phyloP scores from a whole-genome alignment of 2,329 filamentous ascomycete genomes.

The Pseudocercospora macadamiae region DNA sequence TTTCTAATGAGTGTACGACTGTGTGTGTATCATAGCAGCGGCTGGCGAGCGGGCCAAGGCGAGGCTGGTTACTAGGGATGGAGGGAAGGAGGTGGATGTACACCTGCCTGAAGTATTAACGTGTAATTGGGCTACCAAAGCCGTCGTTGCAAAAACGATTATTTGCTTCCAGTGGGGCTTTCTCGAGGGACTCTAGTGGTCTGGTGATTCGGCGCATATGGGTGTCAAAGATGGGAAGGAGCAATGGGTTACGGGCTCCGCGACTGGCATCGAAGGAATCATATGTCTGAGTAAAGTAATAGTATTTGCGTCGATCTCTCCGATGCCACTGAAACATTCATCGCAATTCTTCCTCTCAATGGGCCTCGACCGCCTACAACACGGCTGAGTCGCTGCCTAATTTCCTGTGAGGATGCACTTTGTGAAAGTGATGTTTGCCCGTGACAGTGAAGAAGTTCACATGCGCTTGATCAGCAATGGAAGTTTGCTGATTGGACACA shows the following conservation, averaged over 20 bases:
- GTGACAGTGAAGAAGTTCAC: neutral
- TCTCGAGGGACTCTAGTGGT: neutral
- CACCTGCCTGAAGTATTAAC: neutral
- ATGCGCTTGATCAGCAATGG: neutral
- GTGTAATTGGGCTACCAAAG: constrained; percentile 6
- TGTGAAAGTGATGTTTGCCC: neutral
- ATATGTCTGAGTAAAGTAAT: constrained; percentile 8
- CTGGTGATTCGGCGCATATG: constrained; percentile 8
- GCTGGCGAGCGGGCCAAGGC: constrained; percentile 5
- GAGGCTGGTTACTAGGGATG: neutral
- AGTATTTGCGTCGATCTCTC: constrained; percentile 1
- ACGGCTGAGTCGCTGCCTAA: no score
- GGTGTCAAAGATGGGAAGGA: neutral
- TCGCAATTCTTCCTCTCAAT: no score
- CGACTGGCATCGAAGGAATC: constrained; percentile 7
- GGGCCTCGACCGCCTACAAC: no score
- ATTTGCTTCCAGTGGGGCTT: neutral
- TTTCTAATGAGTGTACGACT: constrained; percentile 24
- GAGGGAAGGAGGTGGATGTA: neutral
- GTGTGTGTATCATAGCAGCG: constrained; percentile 24
- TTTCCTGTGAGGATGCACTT: neutral
- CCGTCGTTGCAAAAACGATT: constrained; percentile 3
- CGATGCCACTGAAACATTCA: neutral
- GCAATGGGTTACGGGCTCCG: neutral
- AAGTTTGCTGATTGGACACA: neutral